Evolutionary conservation across 306 rosid species (phyloP).

Genomic region (apple (Malus domestica)): DNA sequence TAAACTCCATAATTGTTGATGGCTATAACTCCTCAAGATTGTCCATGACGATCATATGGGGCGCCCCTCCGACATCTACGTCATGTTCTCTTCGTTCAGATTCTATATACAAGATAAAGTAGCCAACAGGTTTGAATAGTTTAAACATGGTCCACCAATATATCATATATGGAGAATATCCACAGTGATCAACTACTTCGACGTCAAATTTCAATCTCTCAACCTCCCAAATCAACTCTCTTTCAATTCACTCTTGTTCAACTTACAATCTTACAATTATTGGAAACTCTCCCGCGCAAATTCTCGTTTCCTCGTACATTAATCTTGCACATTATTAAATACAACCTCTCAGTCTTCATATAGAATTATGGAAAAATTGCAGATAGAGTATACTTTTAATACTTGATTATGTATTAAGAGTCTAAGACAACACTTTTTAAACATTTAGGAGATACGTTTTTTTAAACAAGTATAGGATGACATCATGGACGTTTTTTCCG

Average conservation of each 20-base stretch:
- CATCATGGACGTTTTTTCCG: too few species aligned
- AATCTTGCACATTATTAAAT: neutral
- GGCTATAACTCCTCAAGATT: conserved; percentile 54
- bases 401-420: too few species aligned
- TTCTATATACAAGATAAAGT: neutral
- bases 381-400: too few species aligned
- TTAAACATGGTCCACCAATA: neutral
- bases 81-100: conserved; percentile 24
- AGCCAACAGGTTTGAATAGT: neutral
- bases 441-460: too few species aligned
- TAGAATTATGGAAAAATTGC: neutral
- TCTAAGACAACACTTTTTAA: too few species aligned
- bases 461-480: too few species aligned
- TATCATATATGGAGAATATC: too few species aligned
- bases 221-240: neutral
- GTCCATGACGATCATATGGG: conserved; percentile 47
- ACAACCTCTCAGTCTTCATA: neutral
- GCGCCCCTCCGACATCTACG: conserved; percentile 38
- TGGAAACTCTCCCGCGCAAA: too few species aligned
- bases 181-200: neutral
- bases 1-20: conserved; percentile 38
- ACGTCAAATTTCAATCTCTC: neutral
- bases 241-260: neutral
- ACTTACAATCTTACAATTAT: neutral
- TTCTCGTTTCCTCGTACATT: neutral